Base-by-base conservation (phyloP, 805 yeast species). In the Lachancea sp. region DNA sequence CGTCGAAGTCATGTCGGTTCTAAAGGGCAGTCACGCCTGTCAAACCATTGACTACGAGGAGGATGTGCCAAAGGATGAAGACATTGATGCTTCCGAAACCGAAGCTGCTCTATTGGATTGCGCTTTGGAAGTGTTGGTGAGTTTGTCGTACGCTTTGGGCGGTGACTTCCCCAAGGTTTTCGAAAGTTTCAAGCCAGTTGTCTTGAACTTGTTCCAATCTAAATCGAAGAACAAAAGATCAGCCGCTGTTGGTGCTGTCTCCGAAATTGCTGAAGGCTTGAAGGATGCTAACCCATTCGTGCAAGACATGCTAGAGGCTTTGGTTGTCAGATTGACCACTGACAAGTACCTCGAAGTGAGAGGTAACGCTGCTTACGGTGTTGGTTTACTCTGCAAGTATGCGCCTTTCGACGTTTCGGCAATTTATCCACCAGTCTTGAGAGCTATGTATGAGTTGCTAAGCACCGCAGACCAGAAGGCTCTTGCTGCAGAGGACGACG, bases 281-380 rank as follows among this genome's bases (percentile, higher is more conserved):
- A 80, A 82, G 59, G 69, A 70, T 32, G 61, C 68, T 25, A 79
- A 85, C 58, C 86, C 87, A 48, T 82, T 73, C 69, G 67, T 81
- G 32, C 77, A 79, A 51, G 87, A 84, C 52, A 70, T 93, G 59
- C 69, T 88, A 58, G 79, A 81, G 61, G 71, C 82, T 33, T 83
- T 93, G 62, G 71, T 77, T 41, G 74, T 78, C 48, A 81, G 83
- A 53, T 73, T 91, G 49, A 75, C 83, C 46, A 79, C 80, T 59
- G 89, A 85, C 62, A 79, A 79, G 58, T 83, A 93, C 13, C 72
- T 85, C 51, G 95, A 88, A 61, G 97, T 88, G 48, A 84, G 91
- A 68, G 90, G 96, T 57, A 86, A 89, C 56, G 91, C 97, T 42
- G 96, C 97, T 15, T 93, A 88, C 64, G 99, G 98, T 72, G 80